Base-by-base conservation (phyloP, 257 asterid genomes). In the Salvia miltiorrhiza region DNA sequence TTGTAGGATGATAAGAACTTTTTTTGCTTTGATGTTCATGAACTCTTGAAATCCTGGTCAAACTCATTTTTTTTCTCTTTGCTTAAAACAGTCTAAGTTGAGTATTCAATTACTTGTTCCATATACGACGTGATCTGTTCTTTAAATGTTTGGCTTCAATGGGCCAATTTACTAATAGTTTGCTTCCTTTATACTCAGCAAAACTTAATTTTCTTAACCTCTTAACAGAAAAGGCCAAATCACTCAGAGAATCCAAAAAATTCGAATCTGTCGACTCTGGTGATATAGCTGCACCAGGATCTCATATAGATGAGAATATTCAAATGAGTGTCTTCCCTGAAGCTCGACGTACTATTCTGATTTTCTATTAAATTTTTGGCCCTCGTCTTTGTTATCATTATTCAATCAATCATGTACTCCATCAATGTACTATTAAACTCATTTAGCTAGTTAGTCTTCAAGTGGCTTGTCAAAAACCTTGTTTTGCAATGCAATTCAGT, bases 131-230 rank as follows among this genome's bases (percentile, higher is more conserved):
- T 16, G 33, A 59, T 64, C 45, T 50, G 55, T 53, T 26, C 63
- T 32, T 32, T 43, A 9, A 32, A 54, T 57, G 45, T 33, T 67
- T 10, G 44, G 66, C 45, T 50, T 37, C 24, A 47, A 47, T 41
- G 47, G 47, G 20, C 9, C 40, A 9, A 63, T 64, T 54, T 21
- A 13, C 40, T 37, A 17, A 33, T 54, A 35, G 59, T 64, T 50
- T 66, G 37, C 61, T 61, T 50, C 63, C 32, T n/a, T 67, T 47
- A 24, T 23, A 57, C 63, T 58, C 26, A 26, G 61, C 16, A 30
- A 65, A 39, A 50, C 60, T 65, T 60, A 66, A 72, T 74, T 71
- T 76, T 80, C 84, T 84, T 89, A 85, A 89, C 80, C 69, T 83
- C 77, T 53, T 71, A 45, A 44, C 78, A 86, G 90, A 86, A 81